Base-by-base conservation (phyloP, 106 monocot species). In the Dendrobium huoshanense region DNA sequence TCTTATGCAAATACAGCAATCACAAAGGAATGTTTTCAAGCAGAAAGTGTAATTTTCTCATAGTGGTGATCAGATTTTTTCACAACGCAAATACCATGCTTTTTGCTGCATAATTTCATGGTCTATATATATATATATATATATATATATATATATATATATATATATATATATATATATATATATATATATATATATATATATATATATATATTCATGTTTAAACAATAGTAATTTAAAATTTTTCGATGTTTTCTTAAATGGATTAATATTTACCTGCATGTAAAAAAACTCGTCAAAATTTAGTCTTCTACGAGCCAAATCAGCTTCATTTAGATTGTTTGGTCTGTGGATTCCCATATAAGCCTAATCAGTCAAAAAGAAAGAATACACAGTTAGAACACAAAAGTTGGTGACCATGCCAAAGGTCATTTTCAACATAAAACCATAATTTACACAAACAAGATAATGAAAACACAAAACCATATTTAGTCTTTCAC, bases 211-310 rank as follows among this genome's bases (percentile, higher is more conserved):
- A 4, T 19, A 41, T 11, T 7, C 18, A 41, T 73, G 4, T 73
- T 42, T 73, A 41, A 41, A 41, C 18, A 73, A 67, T 75, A 37
- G 37, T 37, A 37, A 37, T 37, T 37, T 37, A 37, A 37, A 37
- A 3, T 64, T 64, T n/a, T 64, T 22, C 2, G 64, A 64, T 64
- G 19, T 64, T 7, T 64, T 64, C 64, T 19, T 10, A 15, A 33
- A 72, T 11, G 33, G 45, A 5, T 8, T 4, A 18, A 40, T 41
- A 40, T 29, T 78, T 90, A 98, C 98, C 94, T 98, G 98, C 49
- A 95, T 70, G 83, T 99, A 99, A 81, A 99, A 99, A 83, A 99
- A 99, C 41, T 99, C 98, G 77, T 99, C 98, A 90, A 99, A 99
- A 81, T 95, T 87, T 33, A 99, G 81, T 77, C 98, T 95, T 79